Percentiles rank a stretch among this genome's conserved stretches.
Evolutionary conservation across 169 alveolate species (phyloP).

Genomic region (Plasmodium knowlesi): DNA sequence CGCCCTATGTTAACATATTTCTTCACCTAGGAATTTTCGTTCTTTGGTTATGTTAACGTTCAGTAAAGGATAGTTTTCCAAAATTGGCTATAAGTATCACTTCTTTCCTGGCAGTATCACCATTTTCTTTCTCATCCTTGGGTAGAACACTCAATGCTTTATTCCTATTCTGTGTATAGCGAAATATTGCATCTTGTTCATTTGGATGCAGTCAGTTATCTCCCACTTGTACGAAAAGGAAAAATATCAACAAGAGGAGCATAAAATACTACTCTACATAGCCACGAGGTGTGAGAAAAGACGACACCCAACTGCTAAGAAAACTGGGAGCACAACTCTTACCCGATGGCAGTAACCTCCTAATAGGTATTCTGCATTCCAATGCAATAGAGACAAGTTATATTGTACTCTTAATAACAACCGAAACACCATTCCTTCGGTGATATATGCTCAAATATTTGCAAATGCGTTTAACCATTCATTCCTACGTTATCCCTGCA

Average conservation of each 20-base stretch:
- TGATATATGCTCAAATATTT: background rate
- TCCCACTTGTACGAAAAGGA: background rate
- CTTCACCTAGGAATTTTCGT: background rate
- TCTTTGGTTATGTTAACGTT: background rate
- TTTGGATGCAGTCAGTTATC: background rate
- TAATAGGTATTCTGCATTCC: background rate
- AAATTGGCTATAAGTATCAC: background rate
- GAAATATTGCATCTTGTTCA: background rate
- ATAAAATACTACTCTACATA: background rate
- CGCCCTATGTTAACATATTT: background rate
- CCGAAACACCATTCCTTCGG: background rate
- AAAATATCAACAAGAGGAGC: background rate
- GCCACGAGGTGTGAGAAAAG: background rate
- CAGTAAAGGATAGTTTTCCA: background rate
- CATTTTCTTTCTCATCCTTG: background rate
- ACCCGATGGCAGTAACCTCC: background rate
- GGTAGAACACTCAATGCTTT: background rate
- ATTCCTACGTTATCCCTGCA: background rate
- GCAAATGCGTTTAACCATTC: background rate
- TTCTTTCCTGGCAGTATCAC: background rate
- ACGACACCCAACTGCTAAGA: background rate
- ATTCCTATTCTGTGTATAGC: background rate
- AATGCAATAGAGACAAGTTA: background rate
- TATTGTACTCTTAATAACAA: background rate
- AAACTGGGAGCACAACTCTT: background rate